Conservation (phyloP, 345 rosid species). For the Eucalyptus globulus region DNA sequence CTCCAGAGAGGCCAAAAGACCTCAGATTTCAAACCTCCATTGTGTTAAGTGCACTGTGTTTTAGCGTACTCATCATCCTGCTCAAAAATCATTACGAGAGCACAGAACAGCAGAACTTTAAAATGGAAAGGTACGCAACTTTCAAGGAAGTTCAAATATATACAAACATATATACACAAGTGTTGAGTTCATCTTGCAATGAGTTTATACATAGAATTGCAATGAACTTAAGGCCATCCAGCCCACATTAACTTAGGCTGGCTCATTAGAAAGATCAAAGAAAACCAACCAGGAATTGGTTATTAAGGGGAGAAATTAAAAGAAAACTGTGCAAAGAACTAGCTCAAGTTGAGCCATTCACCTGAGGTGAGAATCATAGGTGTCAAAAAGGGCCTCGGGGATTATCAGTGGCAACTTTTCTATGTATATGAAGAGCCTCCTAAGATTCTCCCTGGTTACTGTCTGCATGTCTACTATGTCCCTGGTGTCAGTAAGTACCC, state of each 20-base stretch:
- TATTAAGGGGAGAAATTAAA: not conserved
- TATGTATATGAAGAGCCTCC: constrained; percentile 44
- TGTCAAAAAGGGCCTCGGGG: constrained; percentile 33
- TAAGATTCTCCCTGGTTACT: constrained; percentile 42
- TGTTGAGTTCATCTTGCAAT: not conserved
- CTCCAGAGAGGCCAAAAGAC: not conserved
- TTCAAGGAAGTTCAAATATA: not conserved
- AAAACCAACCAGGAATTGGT: not conserved
- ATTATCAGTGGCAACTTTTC: constrained; percentile 45
- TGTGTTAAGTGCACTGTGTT: not conserved
- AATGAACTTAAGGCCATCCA: not conserved
- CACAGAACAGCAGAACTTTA: not conserved
- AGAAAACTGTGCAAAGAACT: not conserved
- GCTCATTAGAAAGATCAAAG: not conserved
- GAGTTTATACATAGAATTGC: not conserved
- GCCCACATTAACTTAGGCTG: constrained; percentile 3
- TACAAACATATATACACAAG: constrained; percentile 24
- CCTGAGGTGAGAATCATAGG: constrained; percentile 33
- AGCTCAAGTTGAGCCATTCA: not conserved
- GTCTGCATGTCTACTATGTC: constrained; percentile 40
- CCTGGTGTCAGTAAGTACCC: constrained; percentile 39
- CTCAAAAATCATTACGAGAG: not conserved
- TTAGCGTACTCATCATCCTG: not conserved
- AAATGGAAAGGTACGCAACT: not conserved
- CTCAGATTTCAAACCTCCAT: not conserved